These are phyloP conservation scores for Kwoniella newhampshirensis DNA, from an alignment of 768 basidiomycete species.

Conservation along the genomic window DNA sequence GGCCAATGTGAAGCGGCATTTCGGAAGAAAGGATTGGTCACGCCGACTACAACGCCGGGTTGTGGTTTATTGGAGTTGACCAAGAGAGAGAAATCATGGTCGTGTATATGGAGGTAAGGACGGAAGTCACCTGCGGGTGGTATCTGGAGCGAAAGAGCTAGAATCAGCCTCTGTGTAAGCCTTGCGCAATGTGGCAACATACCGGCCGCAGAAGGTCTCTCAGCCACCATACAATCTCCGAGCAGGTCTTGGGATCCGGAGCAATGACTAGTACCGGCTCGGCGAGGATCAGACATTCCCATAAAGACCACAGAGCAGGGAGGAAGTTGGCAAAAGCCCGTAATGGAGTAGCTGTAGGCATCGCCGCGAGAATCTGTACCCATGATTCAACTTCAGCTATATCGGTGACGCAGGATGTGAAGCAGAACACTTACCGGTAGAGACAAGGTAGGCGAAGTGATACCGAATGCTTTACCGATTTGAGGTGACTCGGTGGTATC, in stretches of 20 bases:
- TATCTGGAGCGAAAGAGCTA: conserved; percentile 60
- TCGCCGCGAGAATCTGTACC: conserved; percentile 48
- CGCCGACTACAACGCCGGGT: conserved; percentile 50
- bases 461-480: conserved; percentile 63
- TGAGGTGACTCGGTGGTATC: conserved; percentile 70
- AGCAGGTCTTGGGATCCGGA: conserved; percentile 72
- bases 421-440: conserved; percentile 4
- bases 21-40: conserved; percentile 54
- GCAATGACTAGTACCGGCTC: conserved; percentile 87
- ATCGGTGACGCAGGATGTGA: background rate
- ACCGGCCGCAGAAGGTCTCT: conserved; percentile 82
- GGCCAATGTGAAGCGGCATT: conserved; percentile 54
- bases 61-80: conserved; percentile 67
- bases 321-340: conserved; percentile 52
- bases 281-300: conserved; percentile 89
- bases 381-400: conserved; percentile 1
- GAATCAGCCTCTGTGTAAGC: background rate
- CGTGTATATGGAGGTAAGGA: conserved; percentile 96
- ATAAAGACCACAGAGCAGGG: conserved; percentile 59
- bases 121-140: conserved; percentile 80
- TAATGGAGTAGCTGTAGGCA: conserved; percentile 51
- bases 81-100: conserved; percentile 71
- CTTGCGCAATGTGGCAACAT: no score
- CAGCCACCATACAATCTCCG: conserved; percentile 86
- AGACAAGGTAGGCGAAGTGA: conserved; percentile 38